Evolutionary conservation across 2,329 filamentous ascomycete genomes (phyloP).

Genomic region (Fusarium sp.): DNA sequence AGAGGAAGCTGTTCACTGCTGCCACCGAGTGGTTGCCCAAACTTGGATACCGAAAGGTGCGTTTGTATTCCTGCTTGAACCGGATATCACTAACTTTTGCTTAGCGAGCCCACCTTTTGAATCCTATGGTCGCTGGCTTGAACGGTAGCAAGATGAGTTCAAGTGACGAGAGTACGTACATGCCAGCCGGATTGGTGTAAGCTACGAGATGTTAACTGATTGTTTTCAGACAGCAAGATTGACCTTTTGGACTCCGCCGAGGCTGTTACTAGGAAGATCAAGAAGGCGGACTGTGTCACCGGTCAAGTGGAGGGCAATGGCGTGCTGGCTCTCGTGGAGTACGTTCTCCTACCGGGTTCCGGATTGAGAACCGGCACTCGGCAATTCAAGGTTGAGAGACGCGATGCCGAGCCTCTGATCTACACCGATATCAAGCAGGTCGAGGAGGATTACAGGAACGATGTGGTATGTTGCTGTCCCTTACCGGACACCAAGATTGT

Average conservation of each 20-base stretch:
- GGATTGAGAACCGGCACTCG: slow-evolving; percentile 65
- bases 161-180: slow-evolving; percentile 67
- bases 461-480: slow-evolving; percentile 66
- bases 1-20: slow-evolving; percentile 87
- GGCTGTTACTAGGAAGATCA: slow-evolving; percentile 80
- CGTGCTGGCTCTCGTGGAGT: slow-evolving; percentile 85
- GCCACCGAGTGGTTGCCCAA: slow-evolving; percentile 87
- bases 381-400: slow-evolving; percentile 74
- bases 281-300: slow-evolving; percentile 83
- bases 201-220: neutral
- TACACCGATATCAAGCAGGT: slow-evolving; percentile 81
- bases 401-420: slow-evolving; percentile 77
- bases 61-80: neutral
- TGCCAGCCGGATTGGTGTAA: neutral
- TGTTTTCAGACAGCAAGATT: slow-evolving; percentile 77
- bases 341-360: slow-evolving; percentile 81
- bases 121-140: slow-evolving; percentile 89
- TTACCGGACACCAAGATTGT: neutral
- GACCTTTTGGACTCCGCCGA: slow-evolving; percentile 87
- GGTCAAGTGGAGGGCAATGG: slow-evolving; percentile 85
- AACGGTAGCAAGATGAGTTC: slow-evolving; percentile 87
- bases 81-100: slow-evolving; percentile 9
- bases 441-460: slow-evolving; percentile 80
- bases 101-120: slow-evolving; percentile 52
- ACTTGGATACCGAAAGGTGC: slow-evolving; percentile 78